A percentile compares a stretch with the other conserved stretches of the same genome.
Evolutionary conservation across 331 rosid genomes (phyloP).

Genomic region (Cucumis variabilis): DNA sequence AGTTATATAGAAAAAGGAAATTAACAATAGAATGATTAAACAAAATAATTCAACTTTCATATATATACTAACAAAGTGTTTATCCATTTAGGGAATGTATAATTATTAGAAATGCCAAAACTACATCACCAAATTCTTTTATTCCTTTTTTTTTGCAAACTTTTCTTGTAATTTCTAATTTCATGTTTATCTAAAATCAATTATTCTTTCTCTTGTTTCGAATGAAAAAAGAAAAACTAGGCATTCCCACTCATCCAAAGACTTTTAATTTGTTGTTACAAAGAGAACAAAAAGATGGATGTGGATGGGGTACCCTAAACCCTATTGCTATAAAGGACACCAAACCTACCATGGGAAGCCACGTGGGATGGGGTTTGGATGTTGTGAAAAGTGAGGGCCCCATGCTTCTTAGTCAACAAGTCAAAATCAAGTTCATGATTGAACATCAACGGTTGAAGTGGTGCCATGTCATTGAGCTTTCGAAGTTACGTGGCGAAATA

Average conservation of each 20-base stretch:
- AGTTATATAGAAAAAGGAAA: background rate
- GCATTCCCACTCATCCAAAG: background rate
- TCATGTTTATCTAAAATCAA: background rate
- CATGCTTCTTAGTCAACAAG: conserved; percentile 3
- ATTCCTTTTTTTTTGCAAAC: background rate
- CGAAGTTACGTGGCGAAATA: background rate
- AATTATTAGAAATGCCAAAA: background rate
- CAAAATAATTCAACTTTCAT: background rate
- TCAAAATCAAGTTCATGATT: conserved; percentile 13
- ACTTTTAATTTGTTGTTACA: conserved; percentile 4
- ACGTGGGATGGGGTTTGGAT: conserved; percentile 25
- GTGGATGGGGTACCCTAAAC: conserved; percentile 3
- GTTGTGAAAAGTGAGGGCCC: background rate
- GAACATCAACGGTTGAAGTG: background rate
- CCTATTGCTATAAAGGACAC: conserved; percentile 12
- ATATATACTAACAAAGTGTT: background rate
- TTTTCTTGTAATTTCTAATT: background rate
- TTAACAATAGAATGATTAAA: background rate
- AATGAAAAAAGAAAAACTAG: background rate
- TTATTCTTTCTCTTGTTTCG: background rate
- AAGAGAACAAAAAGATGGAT: conserved; percentile 14
- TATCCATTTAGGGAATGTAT: conserved; percentile 6
- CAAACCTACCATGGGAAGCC: conserved; percentile 23
- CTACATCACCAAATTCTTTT: background rate
- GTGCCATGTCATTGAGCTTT: conserved; percentile 2